Percentiles rank a stretch among this genome's conserved stretches.
Evolutionary conservation across 176 grass and related monocot species (phyloP).

Genomic region (Elaeis guineensis): DNA sequence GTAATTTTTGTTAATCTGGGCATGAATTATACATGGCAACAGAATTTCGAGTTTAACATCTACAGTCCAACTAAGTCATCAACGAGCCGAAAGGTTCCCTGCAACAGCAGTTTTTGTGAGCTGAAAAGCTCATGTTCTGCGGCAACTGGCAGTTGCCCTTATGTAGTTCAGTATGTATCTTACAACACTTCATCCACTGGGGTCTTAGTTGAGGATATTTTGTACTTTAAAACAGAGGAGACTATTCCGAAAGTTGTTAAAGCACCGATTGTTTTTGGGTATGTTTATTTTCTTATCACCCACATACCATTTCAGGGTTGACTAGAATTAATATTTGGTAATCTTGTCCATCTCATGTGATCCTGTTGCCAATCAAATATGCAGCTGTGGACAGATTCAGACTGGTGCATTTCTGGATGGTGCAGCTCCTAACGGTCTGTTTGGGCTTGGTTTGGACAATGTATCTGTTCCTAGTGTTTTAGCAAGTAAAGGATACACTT

Average conservation of each 20-base stretch:
- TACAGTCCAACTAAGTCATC: conserved; percentile 54
- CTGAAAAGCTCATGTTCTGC: conserved; percentile 28
- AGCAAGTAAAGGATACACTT: conserved; percentile 48
- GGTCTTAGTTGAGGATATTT: conserved; percentile 64
- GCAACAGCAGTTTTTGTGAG: conserved; percentile 57
- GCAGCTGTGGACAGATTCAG: conserved; percentile 77
- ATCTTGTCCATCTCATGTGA: too few species aligned
- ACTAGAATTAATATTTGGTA: too few species aligned
- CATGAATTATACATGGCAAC: conserved; percentile 17
- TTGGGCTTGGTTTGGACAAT: conserved; percentile 75
- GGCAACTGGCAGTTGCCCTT: conserved; percentile 53
- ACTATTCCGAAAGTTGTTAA: conserved; percentile 29
- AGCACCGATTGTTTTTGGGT: conserved; percentile 77
- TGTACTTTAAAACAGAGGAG: conserved; percentile 54
- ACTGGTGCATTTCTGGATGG: conserved; percentile 64
- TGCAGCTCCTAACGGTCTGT: conserved; percentile 70
- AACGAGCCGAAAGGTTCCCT: conserved; percentile 59
- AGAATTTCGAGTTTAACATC: conserved; percentile 38
- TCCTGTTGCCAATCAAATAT: conserved; percentile 7
- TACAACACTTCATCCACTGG: conserved; percentile 73
- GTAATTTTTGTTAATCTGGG: neutral
- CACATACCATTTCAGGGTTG: too few species aligned
- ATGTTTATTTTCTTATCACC: conserved; percentile 11
- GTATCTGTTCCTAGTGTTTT: conserved; percentile 73
- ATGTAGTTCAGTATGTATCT: conserved; percentile 51